Percentiles rank a stretch among this genome's conserved stretches.
phyloP scores from a whole-genome alignment of 2,329 filamentous ascomycete species.

The Achaetomium macrosporum region DNA sequence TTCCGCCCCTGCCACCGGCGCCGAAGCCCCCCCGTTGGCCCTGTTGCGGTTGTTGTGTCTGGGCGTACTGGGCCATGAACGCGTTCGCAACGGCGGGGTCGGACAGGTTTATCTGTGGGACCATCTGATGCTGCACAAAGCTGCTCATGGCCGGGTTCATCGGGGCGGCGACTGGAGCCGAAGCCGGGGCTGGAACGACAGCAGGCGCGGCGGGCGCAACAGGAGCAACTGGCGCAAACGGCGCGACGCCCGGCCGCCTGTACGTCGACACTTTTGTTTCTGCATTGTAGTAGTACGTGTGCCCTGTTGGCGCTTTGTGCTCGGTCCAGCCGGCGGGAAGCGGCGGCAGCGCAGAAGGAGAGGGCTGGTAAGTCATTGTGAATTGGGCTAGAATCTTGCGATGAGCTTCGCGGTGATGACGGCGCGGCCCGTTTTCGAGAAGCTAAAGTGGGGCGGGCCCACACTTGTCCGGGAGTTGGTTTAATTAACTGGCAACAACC shows the following conservation, averaged over 20 bases:
- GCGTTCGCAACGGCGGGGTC: slow-evolving; percentile 54
- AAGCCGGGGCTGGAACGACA: neutral
- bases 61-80: slow-evolving; percentile 50
- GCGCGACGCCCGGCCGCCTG: slow-evolving; percentile 55
- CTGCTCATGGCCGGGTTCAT: slow-evolving; percentile 25
- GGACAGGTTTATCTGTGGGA: slow-evolving; percentile 38
- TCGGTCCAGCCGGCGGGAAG: slow-evolving; percentile 85
- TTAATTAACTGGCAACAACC: no score
- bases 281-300: slow-evolving; percentile 83
- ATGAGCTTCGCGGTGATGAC: neutral
- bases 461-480: no score
- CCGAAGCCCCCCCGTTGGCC: slow-evolving; percentile 38
- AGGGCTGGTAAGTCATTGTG: slow-evolving; percentile 68
- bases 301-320: slow-evolving; percentile 81
- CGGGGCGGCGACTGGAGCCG: neutral
- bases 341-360: slow-evolving; percentile 44
- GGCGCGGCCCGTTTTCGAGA: no score
- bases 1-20: slow-evolving; percentile 44
- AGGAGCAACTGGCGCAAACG: no score
- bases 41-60: slow-evolving; percentile 23
- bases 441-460: no score
- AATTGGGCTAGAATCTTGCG: slow-evolving; percentile 47
- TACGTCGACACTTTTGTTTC: slow-evolving; percentile 84
- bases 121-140: slow-evolving; percentile 38
- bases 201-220: slow-evolving; percentile 6